Conservation (phyloP, 768 basidiomycete genomes). For the Lentinula aciculospora region DNA sequence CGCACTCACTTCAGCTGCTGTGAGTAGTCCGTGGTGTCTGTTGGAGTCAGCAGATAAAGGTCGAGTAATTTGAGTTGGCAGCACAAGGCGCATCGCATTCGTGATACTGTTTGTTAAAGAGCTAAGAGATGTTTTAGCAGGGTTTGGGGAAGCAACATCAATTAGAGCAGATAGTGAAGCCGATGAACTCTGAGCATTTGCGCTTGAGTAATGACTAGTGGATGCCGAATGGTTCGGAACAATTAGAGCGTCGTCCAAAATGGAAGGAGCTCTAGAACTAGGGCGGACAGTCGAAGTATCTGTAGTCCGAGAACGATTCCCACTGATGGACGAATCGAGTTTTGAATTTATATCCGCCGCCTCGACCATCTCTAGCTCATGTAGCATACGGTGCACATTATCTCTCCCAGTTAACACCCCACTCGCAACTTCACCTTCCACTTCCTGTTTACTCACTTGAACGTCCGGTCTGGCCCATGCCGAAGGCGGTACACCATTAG, state of each 20-base stretch:
- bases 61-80: conserved; percentile 25
- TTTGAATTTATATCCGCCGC: conserved; percentile 7
- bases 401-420: conserved; percentile 25
- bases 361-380: conserved; percentile 30
- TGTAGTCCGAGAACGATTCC: neutral
- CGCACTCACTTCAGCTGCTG: conserved; percentile 27
- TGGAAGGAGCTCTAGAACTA: neutral
- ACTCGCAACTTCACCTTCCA: conserved; percentile 41
- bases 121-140: conserved; percentile 35
- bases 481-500: conserved; percentile 25
- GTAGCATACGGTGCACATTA: conserved; percentile 38
- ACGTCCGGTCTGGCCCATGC: conserved; percentile 58
- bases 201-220: neutral
- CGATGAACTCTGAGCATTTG: neutral
- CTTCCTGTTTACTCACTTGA: conserved; percentile 43
- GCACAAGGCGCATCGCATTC: conserved; percentile 55
- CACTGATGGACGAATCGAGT: neutral
- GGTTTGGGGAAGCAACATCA: conserved; percentile 8
- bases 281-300: neutral
- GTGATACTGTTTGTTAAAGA: conserved; percentile 48
- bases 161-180: neutral
- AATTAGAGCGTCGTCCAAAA: neutral
- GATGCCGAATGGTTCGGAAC: neutral
- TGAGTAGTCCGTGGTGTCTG: conserved; percentile 46
- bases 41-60: conserved; percentile 29